Base-by-base conservation (phyloP, 1,284 basidiomycete genomes). In the Apiotrichum mycotoxinovorans region DNA sequence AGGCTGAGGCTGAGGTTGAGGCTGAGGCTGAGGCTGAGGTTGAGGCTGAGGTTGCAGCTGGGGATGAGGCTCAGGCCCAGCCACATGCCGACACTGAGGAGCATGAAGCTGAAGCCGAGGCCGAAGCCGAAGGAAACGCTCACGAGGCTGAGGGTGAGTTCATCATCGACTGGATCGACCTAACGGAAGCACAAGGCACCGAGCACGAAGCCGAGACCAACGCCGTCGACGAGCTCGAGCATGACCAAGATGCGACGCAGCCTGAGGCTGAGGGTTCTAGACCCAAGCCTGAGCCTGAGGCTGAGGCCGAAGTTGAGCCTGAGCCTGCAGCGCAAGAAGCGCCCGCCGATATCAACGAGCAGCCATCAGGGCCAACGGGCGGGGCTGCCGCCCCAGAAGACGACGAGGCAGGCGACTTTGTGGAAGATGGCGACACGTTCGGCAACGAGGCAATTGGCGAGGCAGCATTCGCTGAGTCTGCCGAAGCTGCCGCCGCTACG, bases 261-360 rank as follows among this genome's bases (percentile, higher is more conserved):
- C 27, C 73, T 72, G 53, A 77, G 74, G 42, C 66, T 67, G 45
- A 41, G 64, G n/a, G n/a, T n/a, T n/a, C n/a, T n/a, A n/a, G 62
- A 75, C 67, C 26, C 73, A 71, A 52, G 75, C 73, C 66, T 68
- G 45, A 40, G 11, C 20, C 35, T 22, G 27, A 38, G 20, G 44
- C 17, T 15, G 34, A 51, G 12, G 38, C 25, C 12, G 22, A 48
- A 37, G 46, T 9, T 33, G 34, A 5, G n/a, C 27, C n/a, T 18
- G 38, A n/a, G 4, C n/a, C 11, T 9, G 20, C n/a, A n/a, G n/a
- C n/a, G n/a, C n/a, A 26, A 15, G 49, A 12, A 30, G 30, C 5
- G 38, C 15, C 18, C 17, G 26, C 20, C 38, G 48, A 37, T 41
- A 23, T 5, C 30, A 34, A 41, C 2, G 23, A 37, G 37, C 30